Conservation (phyloP, 2,329 filamentous ascomycete species). For the Diplocarpon rosae region DNA sequence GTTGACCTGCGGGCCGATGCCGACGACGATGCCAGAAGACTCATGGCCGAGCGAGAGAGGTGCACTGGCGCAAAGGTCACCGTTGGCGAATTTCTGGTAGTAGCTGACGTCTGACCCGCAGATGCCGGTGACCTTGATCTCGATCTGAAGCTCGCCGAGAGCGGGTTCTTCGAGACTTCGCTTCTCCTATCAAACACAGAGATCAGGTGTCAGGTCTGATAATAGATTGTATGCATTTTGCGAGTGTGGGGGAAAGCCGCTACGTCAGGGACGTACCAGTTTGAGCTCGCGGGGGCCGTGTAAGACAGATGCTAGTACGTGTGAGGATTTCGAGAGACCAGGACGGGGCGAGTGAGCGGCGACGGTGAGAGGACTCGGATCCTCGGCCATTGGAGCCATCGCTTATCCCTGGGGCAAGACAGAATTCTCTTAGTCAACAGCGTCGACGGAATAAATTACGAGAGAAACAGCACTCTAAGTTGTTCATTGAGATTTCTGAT, state of each 20-base stretch:
- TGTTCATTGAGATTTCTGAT: slow-evolving; percentile 1
- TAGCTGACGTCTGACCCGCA: slow-evolving; percentile 62
- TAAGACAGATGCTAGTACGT: slow-evolving; percentile 23
- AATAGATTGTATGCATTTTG: neutral
- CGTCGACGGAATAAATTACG: slow-evolving; percentile 3
- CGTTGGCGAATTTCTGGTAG: slow-evolving; percentile 63
- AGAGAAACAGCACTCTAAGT: neutral
- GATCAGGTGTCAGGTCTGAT: slow-evolving; percentile 3
- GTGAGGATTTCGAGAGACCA: slow-evolving; percentile 2
- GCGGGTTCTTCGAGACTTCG: slow-evolving; percentile 33
- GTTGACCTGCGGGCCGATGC: slow-evolving; percentile 40
- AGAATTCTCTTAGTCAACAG: neutral
- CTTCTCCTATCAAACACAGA: slow-evolving; percentile 33
- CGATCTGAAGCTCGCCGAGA: slow-evolving; percentile 48
- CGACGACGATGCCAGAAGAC: slow-evolving; percentile 47
- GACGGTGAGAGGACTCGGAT: slow-evolving; percentile 4
- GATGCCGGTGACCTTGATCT: slow-evolving; percentile 54
- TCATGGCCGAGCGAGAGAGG: slow-evolving; percentile 56
- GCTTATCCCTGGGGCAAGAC: neutral
- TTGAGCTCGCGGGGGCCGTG: slow-evolving; percentile 46
- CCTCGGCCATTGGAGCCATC: slow-evolving; percentile 11
- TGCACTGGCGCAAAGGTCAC: slow-evolving; percentile 54
- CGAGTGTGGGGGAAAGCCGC: slow-evolving; percentile 3
- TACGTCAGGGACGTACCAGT: slow-evolving; percentile 37
- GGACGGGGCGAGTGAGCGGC: slow-evolving; percentile 1